Conservation (phyloP, 441 rosid species). For the Metrosideros polymorpha region DNA sequence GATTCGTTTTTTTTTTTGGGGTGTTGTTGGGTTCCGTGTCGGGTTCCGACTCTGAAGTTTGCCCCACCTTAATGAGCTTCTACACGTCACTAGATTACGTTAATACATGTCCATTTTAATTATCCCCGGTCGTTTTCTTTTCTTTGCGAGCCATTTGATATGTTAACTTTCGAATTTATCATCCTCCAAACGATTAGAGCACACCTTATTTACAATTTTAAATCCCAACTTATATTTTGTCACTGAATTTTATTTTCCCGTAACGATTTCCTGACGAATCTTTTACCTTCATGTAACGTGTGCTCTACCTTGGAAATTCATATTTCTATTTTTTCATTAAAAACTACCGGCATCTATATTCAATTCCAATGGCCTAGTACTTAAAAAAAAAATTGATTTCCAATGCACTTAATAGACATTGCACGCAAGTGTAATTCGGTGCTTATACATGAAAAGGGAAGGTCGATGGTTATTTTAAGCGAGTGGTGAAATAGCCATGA, state of each 20-base stretch:
- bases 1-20: background rate
- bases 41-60: background rate
- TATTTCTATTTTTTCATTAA: too few relatives aligned
- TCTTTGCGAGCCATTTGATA: too few relatives aligned
- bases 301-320: too few relatives aligned
- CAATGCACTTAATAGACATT: background rate
- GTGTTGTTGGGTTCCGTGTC: background rate
- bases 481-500: too few relatives aligned
- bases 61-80: background rate
- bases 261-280: too few relatives aligned
- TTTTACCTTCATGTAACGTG: too few relatives aligned
- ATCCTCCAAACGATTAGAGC: background rate
- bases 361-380: too few relatives aligned
- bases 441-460: background rate
- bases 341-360: too few relatives aligned
- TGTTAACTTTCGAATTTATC: background rate
- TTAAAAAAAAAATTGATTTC: background rate
- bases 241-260: background rate
- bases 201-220: background rate
- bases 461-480: background rate
- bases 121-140: background rate
- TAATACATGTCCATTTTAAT: background rate
- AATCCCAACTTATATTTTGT: background rate
- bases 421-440: accelerated
- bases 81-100: background rate